Evolutionary conservation across 768 basidiomycete genomes (phyloP), one percentile per base, ranked within the genome.

Genomic region (Mycena rosella): DNA sequence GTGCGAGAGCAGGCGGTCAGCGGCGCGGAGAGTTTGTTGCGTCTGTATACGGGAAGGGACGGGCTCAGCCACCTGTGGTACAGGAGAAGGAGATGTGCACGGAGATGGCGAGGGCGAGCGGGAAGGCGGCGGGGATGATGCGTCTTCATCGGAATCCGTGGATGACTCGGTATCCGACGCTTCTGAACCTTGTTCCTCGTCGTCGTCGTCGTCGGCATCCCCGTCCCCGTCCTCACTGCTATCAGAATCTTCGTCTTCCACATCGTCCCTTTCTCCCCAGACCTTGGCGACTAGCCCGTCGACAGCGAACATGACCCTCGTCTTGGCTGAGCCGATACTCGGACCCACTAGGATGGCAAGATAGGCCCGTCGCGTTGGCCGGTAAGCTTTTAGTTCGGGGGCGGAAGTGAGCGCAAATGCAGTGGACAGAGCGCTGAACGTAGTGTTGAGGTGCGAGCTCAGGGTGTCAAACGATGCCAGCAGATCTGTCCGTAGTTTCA

Each of bases 361-460:
- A 72, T 90, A 88, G 1, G 82, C 87, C 11, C 82, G 83, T 9
- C 47, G 38, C 13, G 32, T 52, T 34, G 17, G 56, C 38, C 26
- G 34, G 20, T 22, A n/a, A 5, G n/a, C 4, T 53, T 53, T n/a
- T 5, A 32, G 15, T 11, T 45, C 30, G 15, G 52, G 65, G 20
- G 55, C 49, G 22, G 48, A 32, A 24, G 65, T 73, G 27, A 74
- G 77, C 1, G 91, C 89, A 22, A 92, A 79, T 0, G 93, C 89
- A 0, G 88, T 89, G 1, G 92, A 91, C 7, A 95, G 81, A 0
- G 91, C 86, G 11, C 87, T 84, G 74, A 94, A 94, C 0, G 93
- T 93, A 0, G 92, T 92, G 58, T 85, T 82, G 15, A 94, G 80
- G 77, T 95, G 93, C 1, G 91, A 94, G 0, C 88, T 79, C 22